Percentiles rank a stretch among this genome's conserved stretches.
Conservation (phyloP, 75 land plant genomes). For the Pinus taeda region DNA sequence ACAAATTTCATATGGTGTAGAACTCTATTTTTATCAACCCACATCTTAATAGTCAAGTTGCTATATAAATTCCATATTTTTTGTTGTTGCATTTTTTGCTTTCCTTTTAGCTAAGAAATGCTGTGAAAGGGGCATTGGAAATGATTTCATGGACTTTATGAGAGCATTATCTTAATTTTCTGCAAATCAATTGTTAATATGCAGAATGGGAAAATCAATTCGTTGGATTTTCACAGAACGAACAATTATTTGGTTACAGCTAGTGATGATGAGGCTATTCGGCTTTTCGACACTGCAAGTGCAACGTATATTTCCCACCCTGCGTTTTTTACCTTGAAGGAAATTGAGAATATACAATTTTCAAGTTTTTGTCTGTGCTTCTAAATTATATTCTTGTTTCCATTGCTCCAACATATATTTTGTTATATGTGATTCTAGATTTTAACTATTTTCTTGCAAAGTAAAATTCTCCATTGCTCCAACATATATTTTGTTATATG, state of each 20-base stretch:
- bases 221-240: conserved; percentile 82
- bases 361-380: neutral
- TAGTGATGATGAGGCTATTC: conserved; percentile 88
- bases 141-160: neutral
- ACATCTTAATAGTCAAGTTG: neutral
- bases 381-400: neutral
- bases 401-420: neutral
- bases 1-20: neutral
- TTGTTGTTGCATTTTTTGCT: neutral
- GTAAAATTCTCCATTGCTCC: neutral
- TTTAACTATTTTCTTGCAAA: neutral
- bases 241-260: conserved; percentile 80
- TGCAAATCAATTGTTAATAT: neutral
- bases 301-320: conserved; percentile 44
- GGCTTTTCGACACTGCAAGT: conserved; percentile 76
- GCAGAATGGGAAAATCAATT: conserved; percentile 83
- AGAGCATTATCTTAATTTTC: neutral
- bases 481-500: neutral
- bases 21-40: neutral
- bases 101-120: neutral
- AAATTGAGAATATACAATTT: neutral
- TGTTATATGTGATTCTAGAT: neutral
- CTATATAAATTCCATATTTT: neutral
- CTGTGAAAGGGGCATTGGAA: neutral
- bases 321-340: neutral